Evolutionary conservation across 345 rosid species (phyloP).

Genomic region (Pugionium cornutum): DNA sequence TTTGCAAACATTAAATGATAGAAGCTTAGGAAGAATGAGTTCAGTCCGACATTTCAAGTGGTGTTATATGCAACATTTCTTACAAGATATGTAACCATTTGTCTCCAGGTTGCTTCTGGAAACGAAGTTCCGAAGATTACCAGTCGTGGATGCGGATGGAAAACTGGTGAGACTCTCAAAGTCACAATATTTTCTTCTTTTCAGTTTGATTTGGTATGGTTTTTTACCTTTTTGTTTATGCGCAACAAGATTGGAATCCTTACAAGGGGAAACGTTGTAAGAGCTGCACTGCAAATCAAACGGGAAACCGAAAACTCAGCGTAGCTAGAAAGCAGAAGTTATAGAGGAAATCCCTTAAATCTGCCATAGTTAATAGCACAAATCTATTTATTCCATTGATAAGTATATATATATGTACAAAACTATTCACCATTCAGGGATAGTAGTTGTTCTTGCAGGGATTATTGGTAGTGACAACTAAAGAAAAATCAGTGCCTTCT

Average conservation of each 20-base stretch:
- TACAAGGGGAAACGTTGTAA: constrained; percentile 74
- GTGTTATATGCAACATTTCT: neutral
- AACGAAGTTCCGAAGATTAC: constrained; percentile 83
- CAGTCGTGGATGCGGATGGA: constrained; percentile 75
- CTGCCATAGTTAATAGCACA: constrained; percentile 28
- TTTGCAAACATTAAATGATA: neutral
- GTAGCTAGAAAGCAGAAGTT: constrained; percentile 29
- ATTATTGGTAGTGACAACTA: no score
- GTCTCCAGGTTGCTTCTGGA: constrained; percentile 76
- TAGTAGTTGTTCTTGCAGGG: no score
- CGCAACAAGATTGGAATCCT: constrained; percentile 72
- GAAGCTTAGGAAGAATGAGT: no score
- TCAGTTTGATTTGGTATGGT: constrained; percentile 1
- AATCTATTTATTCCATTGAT: constrained; percentile 38
- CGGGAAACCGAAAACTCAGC: constrained; percentile 43
- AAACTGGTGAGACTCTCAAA: constrained; percentile 55
- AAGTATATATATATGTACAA: constrained; percentile 18
- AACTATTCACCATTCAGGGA: no score
- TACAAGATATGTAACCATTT: neutral
- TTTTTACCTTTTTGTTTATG: constrained; percentile 9
- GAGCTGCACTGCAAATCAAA: constrained; percentile 72
- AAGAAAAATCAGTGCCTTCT: constrained; percentile 16
- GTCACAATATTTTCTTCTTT: neutral
- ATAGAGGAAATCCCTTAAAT: constrained; percentile 13
- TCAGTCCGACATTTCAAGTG: no score